Base-by-base conservation (phyloP, 2,329 filamentous ascomycete genomes). In the Hirsutella rhossiliensis region DNA sequence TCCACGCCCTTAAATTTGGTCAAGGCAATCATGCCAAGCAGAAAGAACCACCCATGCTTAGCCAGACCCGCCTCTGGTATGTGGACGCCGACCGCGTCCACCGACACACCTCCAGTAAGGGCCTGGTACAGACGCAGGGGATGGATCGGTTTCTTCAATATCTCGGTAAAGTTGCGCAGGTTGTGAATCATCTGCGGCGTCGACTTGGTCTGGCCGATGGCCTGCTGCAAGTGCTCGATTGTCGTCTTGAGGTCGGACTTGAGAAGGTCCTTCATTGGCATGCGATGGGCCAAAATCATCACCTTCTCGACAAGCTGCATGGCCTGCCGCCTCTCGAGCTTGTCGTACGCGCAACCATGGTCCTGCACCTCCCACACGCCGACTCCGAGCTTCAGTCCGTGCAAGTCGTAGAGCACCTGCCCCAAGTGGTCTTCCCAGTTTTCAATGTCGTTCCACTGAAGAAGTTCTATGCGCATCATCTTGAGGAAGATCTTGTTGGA, bases 181-280 rank as follows among this genome's bases (percentile, higher is more conserved):
- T 98, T 98, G 60, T 92, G 83, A n/a, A 82, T 75, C 63, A 94
- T 82, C 48, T 88, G 80, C 5, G 86, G 78, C 2, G 82, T 84
- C 12, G 82, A 78, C 60, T 89, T 95, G 27, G 83, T 78, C 43
- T 77, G 76, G 1, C 87, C 87, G 43, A 97, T 82, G 5, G 86
- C 82, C 52, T 87, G 81, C 59, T 97, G 89, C 64, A 98, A 87
- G 52, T 89, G 88, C 47, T 98, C 92, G 46, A 98, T 92, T 0
- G 88, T 87, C 15, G 74, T 78, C 59, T 90, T 94, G 43, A 98
- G 70, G 45, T 97, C 87, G 15, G 88, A 92, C 60, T 94, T 97
- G 15, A 88, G 77, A 17, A 97, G 67, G 51, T 97, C 92, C 55
- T 90, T 94, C 67, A 94, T 84, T 19, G 86, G 82, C 70, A 96